Evolutionary conservation across 495 filamentous ascomycete species (phyloP).

Genomic region (Hypoxylon perforatum): DNA sequence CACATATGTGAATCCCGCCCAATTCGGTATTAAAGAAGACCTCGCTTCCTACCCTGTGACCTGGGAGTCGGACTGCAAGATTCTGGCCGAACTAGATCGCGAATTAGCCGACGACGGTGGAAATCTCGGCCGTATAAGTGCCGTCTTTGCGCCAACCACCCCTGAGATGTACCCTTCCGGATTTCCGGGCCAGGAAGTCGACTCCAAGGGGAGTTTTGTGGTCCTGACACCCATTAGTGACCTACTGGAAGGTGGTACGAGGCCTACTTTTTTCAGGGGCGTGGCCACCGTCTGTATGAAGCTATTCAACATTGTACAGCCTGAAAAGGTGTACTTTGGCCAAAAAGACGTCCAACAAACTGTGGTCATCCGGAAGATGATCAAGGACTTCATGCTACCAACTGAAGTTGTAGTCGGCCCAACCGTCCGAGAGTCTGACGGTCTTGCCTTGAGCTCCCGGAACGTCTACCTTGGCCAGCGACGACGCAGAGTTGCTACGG

Average conservation of each 20-base stretch:
- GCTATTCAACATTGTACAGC: constrained; percentile 89
- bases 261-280: constrained; percentile 96
- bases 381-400: constrained; percentile 86
- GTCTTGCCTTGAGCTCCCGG: constrained; percentile 91
- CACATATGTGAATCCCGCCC: constrained; percentile 95
- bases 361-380: constrained; percentile 85
- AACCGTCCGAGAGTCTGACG: constrained; percentile 82
- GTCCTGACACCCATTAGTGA: constrained; percentile 85
- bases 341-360: constrained; percentile 99
- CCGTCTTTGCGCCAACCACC: constrained; percentile 86
- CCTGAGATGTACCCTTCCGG: constrained; percentile 86
- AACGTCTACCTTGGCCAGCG: constrained; percentile 91
- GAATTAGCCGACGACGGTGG: constrained; percentile 70
- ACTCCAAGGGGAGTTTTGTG: constrained; percentile 89
- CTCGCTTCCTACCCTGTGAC: constrained; percentile 89
- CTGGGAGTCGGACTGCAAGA: constrained; percentile 77
- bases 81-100: constrained; percentile 73
- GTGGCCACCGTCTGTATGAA: constrained; percentile 98
- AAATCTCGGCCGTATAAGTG: constrained; percentile 75
- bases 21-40: constrained; percentile 93
- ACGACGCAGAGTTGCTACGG: constrained; percentile 75
- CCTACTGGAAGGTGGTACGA: constrained; percentile 81
- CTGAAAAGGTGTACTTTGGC: constrained; percentile 93
- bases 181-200: constrained; percentile 81
- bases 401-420: constrained; percentile 77